These are phyloP conservation scores for Artemisia argyi DNA, from an alignment of 129 eudicot species.

Conservation along the genomic window DNA sequence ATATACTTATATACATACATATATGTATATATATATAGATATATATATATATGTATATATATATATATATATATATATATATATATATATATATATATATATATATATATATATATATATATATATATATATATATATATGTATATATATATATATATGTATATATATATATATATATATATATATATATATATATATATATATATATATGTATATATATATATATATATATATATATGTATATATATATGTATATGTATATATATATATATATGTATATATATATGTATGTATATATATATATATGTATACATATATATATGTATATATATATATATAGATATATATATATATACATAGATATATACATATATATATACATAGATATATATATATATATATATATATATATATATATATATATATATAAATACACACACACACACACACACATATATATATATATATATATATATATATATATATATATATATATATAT, in stretches of 20 bases:
- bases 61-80: slow-evolving; percentile 9
- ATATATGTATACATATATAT: slow-evolving; percentile 3
- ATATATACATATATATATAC: neutral
- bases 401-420: neutral
- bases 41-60: neutral
- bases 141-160: neutral
- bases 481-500: slow-evolving; percentile 7
- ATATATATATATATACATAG: neutral
- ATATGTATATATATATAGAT: too few species aligned
- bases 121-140: slow-evolving; percentile 9
- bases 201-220: slow-evolving; percentile 4
- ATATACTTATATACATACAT: too few species aligned
- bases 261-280: neutral
- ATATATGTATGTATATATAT: neutral
- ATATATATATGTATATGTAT: slow-evolving; percentile 3
- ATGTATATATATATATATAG: slow-evolving; percentile 1
- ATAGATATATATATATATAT: neutral
- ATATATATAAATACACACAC: neutral
- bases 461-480: slow-evolving; percentile 1
- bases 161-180: neutral
- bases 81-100: slow-evolving; percentile 11
- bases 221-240: neutral
- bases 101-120: slow-evolving; percentile 5
- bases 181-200: slow-evolving; percentile 11
- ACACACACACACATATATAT: neutral